phyloP scores from a whole-genome alignment of 768 basidiomycete species.

The Erythrobasidium yunnanense region DNA sequence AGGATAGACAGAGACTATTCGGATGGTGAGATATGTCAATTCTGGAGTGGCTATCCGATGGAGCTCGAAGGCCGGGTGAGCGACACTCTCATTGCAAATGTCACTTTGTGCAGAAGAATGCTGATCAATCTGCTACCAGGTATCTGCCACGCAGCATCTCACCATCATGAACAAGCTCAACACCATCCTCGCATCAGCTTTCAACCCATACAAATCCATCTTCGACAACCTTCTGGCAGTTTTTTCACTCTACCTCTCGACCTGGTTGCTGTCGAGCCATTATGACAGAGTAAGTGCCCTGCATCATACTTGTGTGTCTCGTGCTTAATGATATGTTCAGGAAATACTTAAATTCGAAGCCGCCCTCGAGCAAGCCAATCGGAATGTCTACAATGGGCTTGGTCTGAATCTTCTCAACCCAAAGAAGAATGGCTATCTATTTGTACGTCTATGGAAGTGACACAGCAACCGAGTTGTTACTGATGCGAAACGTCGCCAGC shows the following conservation, averaged over 20 bases:
- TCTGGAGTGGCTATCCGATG: constrained; percentile 73
- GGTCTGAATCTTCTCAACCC: constrained; percentile 86
- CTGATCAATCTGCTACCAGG: constrained; percentile 45
- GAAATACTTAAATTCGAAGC: constrained; percentile 61
- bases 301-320: background rate
- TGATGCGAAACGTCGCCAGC: constrained; percentile 46
- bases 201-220: constrained; percentile 61
- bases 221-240: constrained; percentile 70
- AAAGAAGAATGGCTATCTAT: constrained; percentile 71
- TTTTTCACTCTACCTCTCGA: constrained; percentile 67
- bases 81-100: background rate
- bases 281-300: constrained; percentile 59
- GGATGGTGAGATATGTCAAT: constrained; percentile 84
- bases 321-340: constrained; percentile 47
- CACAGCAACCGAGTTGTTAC: constrained; percentile 12
- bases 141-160: constrained; percentile 79
- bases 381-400: constrained; percentile 63
- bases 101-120: background rate
- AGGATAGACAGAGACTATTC: constrained; percentile 85
- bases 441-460: constrained; percentile 52
- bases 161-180: constrained; percentile 87
- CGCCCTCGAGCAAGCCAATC: constrained; percentile 60
- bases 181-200: constrained; percentile 70
- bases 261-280: constrained; percentile 58
- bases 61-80: constrained; percentile 87